phyloP scores from a whole-genome alignment of 768 basidiomycete species.

The Tubosaeta brunneosetosa region DNA sequence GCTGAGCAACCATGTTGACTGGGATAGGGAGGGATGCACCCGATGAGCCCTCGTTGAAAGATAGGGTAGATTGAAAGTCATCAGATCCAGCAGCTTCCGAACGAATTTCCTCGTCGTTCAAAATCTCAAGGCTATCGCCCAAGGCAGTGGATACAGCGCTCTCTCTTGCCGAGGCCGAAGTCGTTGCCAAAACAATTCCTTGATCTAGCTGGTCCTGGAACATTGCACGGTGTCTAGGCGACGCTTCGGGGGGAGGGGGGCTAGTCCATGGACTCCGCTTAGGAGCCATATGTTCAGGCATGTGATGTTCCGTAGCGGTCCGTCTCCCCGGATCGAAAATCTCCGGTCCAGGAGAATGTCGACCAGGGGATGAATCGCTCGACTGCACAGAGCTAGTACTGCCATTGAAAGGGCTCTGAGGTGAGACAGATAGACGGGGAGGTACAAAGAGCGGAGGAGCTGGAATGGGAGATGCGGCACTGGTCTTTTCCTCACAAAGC shows the following conservation, averaged over 20 bases:
- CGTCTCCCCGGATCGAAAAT: slow-evolving; percentile 42
- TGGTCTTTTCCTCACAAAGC: slow-evolving; percentile 86
- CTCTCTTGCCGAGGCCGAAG: slow-evolving; percentile 57
- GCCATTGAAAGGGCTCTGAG: slow-evolving; percentile 68
- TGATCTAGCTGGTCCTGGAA: slow-evolving; percentile 67
- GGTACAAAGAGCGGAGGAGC: slow-evolving; percentile 40
- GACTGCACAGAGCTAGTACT: slow-evolving; percentile 57
- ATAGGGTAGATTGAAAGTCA: slow-evolving; percentile 64
- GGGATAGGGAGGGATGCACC: slow-evolving; percentile 13
- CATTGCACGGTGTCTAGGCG: slow-evolving; percentile 56
- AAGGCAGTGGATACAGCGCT: slow-evolving; percentile 48
- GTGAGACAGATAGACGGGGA: slow-evolving; percentile 47
- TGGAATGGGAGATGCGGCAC: slow-evolving; percentile 37
- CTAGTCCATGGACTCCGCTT: slow-evolving; percentile 80
- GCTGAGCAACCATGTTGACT: slow-evolving; percentile 4
- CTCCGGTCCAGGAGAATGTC: slow-evolving; percentile 48
- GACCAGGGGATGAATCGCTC: slow-evolving; percentile 39
- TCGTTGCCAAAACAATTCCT: slow-evolving; percentile 64
- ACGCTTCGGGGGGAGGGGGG: slow-evolving; percentile 74
- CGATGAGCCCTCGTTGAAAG: slow-evolving; percentile 51
- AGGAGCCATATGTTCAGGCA: slow-evolving; percentile 76
- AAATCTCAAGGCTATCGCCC: slow-evolving; percentile 53
- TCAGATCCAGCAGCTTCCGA: slow-evolving; percentile 62
- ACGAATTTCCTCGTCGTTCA: slow-evolving; percentile 61
- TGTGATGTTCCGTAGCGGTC: slow-evolving; percentile 28